Evolutionary conservation across 2,329 filamentous ascomycete species (phyloP).

Genomic region (Colletotrichum chrysophilum): DNA sequence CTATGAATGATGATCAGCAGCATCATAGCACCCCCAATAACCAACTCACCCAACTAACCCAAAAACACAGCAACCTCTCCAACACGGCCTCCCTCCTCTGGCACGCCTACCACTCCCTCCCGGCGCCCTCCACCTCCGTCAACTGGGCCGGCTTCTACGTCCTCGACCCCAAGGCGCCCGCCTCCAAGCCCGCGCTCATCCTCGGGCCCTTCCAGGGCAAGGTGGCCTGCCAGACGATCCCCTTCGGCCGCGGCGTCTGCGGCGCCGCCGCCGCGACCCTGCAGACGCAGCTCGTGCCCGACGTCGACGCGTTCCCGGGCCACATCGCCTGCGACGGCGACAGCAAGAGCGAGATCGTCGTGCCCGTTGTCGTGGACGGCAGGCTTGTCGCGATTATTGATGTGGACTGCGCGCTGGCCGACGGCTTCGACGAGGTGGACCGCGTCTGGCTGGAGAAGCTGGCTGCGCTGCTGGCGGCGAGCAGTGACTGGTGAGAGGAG

Average conservation of each 20-base stretch:
- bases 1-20: no score
- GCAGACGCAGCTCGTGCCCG: slow-evolving; percentile 68
- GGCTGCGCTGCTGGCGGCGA: slow-evolving; percentile 60
- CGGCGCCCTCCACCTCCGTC: slow-evolving; percentile 66
- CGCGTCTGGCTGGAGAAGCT: slow-evolving; percentile 69
- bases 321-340: slow-evolving; percentile 84
- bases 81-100: slow-evolving; percentile 79
- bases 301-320: slow-evolving; percentile 78
- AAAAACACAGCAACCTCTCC: slow-evolving; percentile 68
- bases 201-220: slow-evolving; percentile 84
- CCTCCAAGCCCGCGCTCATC: slow-evolving; percentile 60
- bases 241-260: slow-evolving; percentile 77
- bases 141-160: slow-evolving; percentile 88
- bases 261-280: slow-evolving; percentile 68
- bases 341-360: slow-evolving; percentile 81
- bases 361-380: slow-evolving; percentile 62
- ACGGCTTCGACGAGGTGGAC: slow-evolving; percentile 75
- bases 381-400: slow-evolving; percentile 78
- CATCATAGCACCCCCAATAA: no score
- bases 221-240: slow-evolving; percentile 79
- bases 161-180: slow-evolving; percentile 53
- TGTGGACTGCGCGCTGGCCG: slow-evolving; percentile 72
- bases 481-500: slow-evolving; percentile 67
- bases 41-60: background rate
- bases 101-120: slow-evolving; percentile 79